These are phyloP conservation scores for Aspergillus neotritici DNA, from an alignment of 2,329 filamentous ascomycete genomes.

Conservation along the genomic window DNA sequence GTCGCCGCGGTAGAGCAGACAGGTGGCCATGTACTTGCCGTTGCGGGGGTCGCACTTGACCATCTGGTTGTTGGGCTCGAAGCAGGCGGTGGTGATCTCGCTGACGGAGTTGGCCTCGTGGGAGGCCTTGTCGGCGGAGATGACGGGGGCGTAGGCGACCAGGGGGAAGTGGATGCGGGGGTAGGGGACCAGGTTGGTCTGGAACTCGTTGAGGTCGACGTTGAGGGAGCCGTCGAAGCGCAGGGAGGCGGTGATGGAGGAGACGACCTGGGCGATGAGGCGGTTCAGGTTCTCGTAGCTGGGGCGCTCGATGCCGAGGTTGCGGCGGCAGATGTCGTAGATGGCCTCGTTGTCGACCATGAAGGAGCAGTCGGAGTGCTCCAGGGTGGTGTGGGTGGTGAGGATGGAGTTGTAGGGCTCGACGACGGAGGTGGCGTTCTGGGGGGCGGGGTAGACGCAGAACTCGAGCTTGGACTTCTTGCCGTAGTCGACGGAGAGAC, in stretches of 20 bases:
- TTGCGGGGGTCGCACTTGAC: slow-evolving; percentile 98
- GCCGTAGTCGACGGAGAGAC: slow-evolving; percentile 96
- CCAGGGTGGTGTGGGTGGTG: slow-evolving; percentile 96
- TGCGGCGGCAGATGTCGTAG: slow-evolving; percentile 98
- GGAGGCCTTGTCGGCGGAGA: slow-evolving; percentile 89
- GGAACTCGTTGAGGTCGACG: slow-evolving; percentile 99
- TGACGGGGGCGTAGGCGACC: slow-evolving; percentile 89
- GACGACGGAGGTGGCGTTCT: slow-evolving; percentile 94
- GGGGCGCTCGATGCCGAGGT: slow-evolving; percentile 93
- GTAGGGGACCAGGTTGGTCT: slow-evolving; percentile 99
- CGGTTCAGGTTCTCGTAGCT: slow-evolving; percentile 99
- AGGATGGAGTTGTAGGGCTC: slow-evolving; percentile 99
- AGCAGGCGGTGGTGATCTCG: slow-evolving; percentile 98
- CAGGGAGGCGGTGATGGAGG: slow-evolving; percentile 95
- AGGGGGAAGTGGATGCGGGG: slow-evolving; percentile 99
- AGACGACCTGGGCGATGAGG: slow-evolving; percentile 97
- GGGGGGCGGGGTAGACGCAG: slow-evolving; percentile 96
- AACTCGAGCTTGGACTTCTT: slow-evolving; percentile 99
- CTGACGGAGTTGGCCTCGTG: slow-evolving; percentile 98
- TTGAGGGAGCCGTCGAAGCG: slow-evolving; percentile 98
- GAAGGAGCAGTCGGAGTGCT: slow-evolving; percentile 99
- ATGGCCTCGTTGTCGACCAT: slow-evolving; percentile 99
- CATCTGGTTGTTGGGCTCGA: slow-evolving; percentile 99
- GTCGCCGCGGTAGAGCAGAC: slow-evolving; percentile 95
- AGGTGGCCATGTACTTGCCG: slow-evolving; percentile 99